phyloP scores from a whole-genome alignment of 1,284 basidiomycete genomes.

The Naganishia cerealis region DNA sequence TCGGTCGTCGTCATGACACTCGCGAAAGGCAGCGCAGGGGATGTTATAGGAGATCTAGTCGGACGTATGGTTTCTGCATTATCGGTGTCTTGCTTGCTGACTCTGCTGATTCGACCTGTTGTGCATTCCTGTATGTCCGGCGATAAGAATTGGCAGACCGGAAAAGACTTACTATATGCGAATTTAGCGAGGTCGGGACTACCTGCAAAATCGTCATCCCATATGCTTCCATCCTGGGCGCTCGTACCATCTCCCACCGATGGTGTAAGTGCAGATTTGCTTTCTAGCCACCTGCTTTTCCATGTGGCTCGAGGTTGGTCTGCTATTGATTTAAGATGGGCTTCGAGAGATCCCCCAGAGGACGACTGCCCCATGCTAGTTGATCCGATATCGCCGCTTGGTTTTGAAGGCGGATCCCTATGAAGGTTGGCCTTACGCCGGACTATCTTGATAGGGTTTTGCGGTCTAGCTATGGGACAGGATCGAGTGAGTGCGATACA shows the following conservation, averaged over 20 bases:
- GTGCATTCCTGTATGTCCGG: not conserved
- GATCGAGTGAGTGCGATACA: slow-evolving; percentile 53
- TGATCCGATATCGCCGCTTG: not conserved
- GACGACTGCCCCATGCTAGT: slow-evolving; percentile 31
- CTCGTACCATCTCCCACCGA: slow-evolving; percentile 42
- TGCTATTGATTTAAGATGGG: slow-evolving; percentile 33
- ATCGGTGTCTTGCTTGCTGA: slow-evolving; percentile 26
- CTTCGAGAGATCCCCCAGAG: slow-evolving; percentile 40
- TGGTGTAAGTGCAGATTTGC: not conserved
- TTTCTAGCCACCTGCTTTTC: slow-evolving; percentile 9
- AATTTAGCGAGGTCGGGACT: slow-evolving; percentile 54
- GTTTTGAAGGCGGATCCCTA: not conserved
- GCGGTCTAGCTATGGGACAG: slow-evolving; percentile 55
- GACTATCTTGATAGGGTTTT: slow-evolving; percentile 47
- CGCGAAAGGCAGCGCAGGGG: not conserved
- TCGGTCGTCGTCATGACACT: not conserved
- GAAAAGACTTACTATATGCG: slow-evolving; percentile 13
- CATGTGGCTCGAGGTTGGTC: slow-evolving; percentile 24
- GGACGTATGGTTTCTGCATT: slow-evolving; percentile 31
- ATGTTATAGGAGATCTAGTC: slow-evolving; percentile 7
- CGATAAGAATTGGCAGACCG: not conserved
- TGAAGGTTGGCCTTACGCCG: slow-evolving; percentile 37
- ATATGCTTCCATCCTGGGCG: slow-evolving; percentile 83
- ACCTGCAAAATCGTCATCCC: slow-evolving; percentile 97
- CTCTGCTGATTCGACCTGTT: slow-evolving; percentile 32